Percentiles rank a stretch among this genome's conserved stretches.
phyloP scores from a whole-genome alignment of 2,329 filamentous ascomycete genomes.

The Arthrinium phaeospermum region DNA sequence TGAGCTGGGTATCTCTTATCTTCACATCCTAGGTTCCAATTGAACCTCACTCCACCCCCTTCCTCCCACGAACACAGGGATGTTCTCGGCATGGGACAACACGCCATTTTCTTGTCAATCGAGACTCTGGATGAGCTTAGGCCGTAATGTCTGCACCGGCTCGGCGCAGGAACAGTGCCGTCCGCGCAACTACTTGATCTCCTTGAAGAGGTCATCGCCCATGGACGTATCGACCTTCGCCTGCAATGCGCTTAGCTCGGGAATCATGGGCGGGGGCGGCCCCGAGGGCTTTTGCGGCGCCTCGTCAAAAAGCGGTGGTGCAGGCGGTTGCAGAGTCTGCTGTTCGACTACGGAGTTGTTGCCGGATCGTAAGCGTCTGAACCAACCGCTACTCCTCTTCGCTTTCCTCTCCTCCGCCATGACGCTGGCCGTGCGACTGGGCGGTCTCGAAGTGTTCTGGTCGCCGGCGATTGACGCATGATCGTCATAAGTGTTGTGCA shows the following conservation, averaged over 20 bases:
- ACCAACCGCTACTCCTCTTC: conserved; percentile 65
- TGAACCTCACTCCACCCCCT: conserved; percentile 23
- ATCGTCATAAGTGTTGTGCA: conserved; percentile 59
- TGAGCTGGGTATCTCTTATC: conserved; percentile 43
- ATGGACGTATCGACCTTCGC: conserved; percentile 53
- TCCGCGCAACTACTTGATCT: conserved; percentile 56
- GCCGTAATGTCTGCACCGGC: background rate
- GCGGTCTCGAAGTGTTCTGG: conserved; percentile 46
- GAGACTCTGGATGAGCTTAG: background rate
- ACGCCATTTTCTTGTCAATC: background rate
- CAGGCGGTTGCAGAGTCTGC: conserved; percentile 39
- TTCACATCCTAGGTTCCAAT: conserved; percentile 26
- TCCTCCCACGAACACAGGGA: conserved; percentile 23
- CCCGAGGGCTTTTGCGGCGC: conserved; percentile 47
- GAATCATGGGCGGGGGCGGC: conserved; percentile 66
- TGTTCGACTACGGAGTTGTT: conserved; percentile 38
- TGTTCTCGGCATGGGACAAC: background rate
- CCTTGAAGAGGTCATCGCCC: conserved; percentile 62
- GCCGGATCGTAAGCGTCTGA: conserved; percentile 56
- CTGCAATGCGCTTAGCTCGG: conserved; percentile 60
- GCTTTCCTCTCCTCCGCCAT: conserved; percentile 58
- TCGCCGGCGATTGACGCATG: conserved; percentile 44
- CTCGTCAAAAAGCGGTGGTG: conserved; percentile 46
- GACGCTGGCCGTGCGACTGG: conserved; percentile 56
- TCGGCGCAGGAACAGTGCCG: background rate